These are phyloP conservation scores for Ascochyta viciae-villosae DNA, from an alignment of 2,329 filamentous ascomycete genomes.

Conservation along the genomic window DNA sequence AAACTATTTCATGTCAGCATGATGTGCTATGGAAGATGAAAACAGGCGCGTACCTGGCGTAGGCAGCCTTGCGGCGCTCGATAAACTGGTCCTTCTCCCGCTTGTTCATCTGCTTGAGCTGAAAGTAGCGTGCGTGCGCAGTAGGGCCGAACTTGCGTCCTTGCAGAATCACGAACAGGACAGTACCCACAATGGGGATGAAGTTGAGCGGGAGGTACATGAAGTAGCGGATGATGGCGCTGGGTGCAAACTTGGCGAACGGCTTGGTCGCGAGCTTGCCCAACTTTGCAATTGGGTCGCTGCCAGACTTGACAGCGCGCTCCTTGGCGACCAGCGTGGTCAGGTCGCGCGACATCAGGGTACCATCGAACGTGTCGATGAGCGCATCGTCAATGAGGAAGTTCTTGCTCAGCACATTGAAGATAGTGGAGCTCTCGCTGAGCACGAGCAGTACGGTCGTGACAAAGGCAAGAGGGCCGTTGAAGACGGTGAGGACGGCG, in stretches of 20 bases:
- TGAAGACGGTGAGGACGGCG: constrained; percentile 81
- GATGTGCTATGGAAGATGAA: no score
- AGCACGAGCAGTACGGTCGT: constrained; percentile 72
- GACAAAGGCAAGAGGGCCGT: constrained; percentile 80
- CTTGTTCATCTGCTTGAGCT: constrained; percentile 82
- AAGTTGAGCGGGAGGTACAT: constrained; percentile 93
- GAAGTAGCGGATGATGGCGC: constrained; percentile 75
- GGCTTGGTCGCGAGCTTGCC: constrained; percentile 65
- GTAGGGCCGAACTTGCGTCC: constrained; percentile 60
- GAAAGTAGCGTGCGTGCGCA: constrained; percentile 76
- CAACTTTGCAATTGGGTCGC: constrained; percentile 62
- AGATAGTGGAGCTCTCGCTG: constrained; percentile 58
- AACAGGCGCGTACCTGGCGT: constrained; percentile 68
- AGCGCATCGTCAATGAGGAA: constrained; percentile 84
- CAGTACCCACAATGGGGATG: constrained; percentile 86
- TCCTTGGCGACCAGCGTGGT: constrained; percentile 74
- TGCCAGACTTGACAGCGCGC: constrained; percentile 69
- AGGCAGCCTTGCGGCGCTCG: constrained; percentile 73
- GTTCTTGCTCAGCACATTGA: constrained; percentile 65
- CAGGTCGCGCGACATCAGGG: constrained; percentile 62
- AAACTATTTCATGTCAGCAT: constrained; percentile 40
- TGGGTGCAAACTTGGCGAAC: constrained; percentile 60
- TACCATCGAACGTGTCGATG: constrained; percentile 87
- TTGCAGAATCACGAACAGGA: constrained; percentile 80
- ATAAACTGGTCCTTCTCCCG: constrained; percentile 73